Conservation (phyloP, 2,329 filamentous ascomycete genomes). For the Aspergillus arachidicola region DNA sequence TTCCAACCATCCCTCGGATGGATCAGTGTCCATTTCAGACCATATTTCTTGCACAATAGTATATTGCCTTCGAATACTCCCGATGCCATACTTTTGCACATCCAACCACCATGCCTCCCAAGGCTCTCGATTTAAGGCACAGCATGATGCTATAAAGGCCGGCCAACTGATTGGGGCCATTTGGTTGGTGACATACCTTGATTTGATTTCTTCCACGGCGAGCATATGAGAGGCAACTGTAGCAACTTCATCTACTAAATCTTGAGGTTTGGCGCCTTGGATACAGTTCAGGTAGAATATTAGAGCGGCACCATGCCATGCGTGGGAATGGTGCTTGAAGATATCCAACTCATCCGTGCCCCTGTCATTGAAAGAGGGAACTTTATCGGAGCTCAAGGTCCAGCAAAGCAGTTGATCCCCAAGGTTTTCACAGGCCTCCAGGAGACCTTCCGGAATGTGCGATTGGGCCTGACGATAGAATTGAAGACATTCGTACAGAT, state of each 20-base stretch:
- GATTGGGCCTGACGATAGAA: not conserved
- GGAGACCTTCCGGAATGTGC: not conserved
- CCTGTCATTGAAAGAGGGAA: not conserved
- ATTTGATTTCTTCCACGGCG: not conserved
- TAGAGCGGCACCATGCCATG: not conserved
- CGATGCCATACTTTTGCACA: not conserved
- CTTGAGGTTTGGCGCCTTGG: not conserved
- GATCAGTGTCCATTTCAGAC: not conserved
- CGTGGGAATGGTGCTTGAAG: not conserved
- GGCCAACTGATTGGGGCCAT: not conserved
- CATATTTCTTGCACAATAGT: not conserved
- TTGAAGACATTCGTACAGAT: not conserved
- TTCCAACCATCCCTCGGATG: not conserved
- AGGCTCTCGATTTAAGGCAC: not conserved
- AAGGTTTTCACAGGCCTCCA: not conserved
- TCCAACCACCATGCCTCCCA: not conserved
- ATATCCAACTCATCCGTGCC: not conserved
- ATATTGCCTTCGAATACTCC: not conserved
- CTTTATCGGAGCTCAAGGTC: not conserved
- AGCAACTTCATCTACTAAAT: not conserved
- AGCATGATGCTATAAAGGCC: not conserved
- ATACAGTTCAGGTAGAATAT: not conserved
- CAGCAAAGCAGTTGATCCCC: not conserved
- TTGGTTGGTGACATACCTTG: not conserved
- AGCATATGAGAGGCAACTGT: not conserved